Evolutionary conservation across 495 filamentous ascomycete species (phyloP).

Genomic region (Neurospora sp.): DNA sequence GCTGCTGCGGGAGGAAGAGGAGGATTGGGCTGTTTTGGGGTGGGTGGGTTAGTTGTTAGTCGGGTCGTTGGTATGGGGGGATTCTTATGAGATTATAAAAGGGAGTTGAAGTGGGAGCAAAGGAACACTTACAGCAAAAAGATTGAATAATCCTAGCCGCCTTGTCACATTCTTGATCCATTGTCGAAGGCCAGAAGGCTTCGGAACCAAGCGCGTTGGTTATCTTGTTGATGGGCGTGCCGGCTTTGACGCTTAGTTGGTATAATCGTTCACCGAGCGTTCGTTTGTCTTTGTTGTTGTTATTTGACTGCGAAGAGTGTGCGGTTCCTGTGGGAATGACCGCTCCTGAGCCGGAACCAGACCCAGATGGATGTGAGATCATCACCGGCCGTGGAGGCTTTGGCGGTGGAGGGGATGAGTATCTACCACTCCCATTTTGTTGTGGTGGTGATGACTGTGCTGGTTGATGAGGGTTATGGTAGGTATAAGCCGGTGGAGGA

Average conservation of each 20-base stretch:
- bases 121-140: constrained; percentile 46
- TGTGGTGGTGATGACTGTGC: background rate
- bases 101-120: too few species aligned
- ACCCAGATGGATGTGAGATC: background rate
- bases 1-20: background rate
- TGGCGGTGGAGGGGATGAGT: background rate
- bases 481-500: background rate
- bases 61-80: too few species aligned
- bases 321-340: background rate
- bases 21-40: background rate
- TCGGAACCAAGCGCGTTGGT: constrained; percentile 66
- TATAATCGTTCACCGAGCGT: constrained; percentile 19
- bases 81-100: too few species aligned
- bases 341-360: background rate
- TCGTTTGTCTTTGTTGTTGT: constrained; percentile 5
- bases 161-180: constrained; percentile 77
- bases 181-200: constrained; percentile 70
- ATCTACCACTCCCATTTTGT: background rate
- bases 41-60: too few species aligned
- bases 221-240: constrained; percentile 62
- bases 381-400: constrained; percentile 5
- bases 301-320: background rate
- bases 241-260: constrained; percentile 24
- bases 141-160: constrained; percentile 69
- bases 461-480: background rate